phyloP scores from a whole-genome alignment of 306 rosid genomes.

The Gynostemma pentaphyllum region DNA sequence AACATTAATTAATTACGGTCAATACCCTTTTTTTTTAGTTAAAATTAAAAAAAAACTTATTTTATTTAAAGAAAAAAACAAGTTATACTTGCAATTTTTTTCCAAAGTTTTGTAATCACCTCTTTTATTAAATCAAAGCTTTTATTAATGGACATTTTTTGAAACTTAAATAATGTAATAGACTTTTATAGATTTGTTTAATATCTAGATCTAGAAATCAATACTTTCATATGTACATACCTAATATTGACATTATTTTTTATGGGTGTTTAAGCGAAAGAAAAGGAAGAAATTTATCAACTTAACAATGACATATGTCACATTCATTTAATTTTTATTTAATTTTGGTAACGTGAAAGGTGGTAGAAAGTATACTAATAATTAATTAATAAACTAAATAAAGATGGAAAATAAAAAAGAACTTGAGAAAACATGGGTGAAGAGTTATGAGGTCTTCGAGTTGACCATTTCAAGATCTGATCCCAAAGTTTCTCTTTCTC shows the following conservation, averaged over 20 bases:
- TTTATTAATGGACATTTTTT: too few relatives aligned
- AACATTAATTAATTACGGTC: too few relatives aligned
- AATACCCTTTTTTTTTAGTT: too few relatives aligned
- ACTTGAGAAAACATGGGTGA: conserved; percentile 21
- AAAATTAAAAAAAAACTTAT: too few relatives aligned
- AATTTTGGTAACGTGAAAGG: conserved; percentile 26
- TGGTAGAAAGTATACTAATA: conserved; percentile 8
- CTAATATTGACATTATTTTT: neutral
- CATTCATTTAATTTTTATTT: neutral
- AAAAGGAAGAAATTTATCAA: neutral
- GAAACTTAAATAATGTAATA: conserved; percentile 5
- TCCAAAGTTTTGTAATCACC: too few relatives aligned
- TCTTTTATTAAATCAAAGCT: too few relatives aligned
- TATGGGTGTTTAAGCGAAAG: neutral
- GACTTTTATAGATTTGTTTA: neutral
- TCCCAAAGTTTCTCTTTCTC: conserved; percentile 46
- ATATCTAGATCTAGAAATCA: conserved; percentile 12
- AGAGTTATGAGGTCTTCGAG: conserved; percentile 26
- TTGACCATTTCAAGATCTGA: conserved; percentile 57
- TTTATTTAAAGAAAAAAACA: too few relatives aligned
- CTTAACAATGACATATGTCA: conserved; percentile 9
- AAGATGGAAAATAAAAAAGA: neutral
- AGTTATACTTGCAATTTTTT: too few relatives aligned
- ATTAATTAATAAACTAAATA: neutral
- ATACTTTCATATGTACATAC: conserved; percentile 1